Conservation (phyloP, 2,329 filamentous ascomycete genomes). For the Saccharata proteae region DNA sequence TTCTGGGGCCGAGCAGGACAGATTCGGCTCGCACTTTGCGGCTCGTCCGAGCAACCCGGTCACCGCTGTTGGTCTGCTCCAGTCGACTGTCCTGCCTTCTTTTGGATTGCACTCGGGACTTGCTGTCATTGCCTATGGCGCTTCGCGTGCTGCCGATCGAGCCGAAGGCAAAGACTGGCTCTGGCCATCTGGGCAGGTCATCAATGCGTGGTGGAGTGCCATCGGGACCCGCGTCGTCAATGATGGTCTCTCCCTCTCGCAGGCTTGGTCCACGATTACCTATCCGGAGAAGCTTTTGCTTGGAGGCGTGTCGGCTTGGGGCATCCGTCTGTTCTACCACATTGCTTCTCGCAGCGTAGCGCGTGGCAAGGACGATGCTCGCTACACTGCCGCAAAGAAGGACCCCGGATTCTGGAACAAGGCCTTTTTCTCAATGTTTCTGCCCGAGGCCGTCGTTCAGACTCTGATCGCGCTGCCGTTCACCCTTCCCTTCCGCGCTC, state of each 20-base stretch:
- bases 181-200: constrained; percentile 43
- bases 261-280: constrained; percentile 36
- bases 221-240: constrained; percentile 41
- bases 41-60: constrained; percentile 4
- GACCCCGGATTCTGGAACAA: constrained; percentile 45
- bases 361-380: constrained; percentile 43
- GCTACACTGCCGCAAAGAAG: constrained; percentile 42
- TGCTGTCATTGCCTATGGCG: constrained; percentile 39
- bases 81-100: constrained; percentile 42
- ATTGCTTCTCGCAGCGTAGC: constrained; percentile 37
- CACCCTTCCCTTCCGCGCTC: constrained; percentile 42
- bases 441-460: constrained; percentile 47
- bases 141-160: constrained; percentile 40
- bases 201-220: constrained; percentile 50
- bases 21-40: constrained; percentile 6
- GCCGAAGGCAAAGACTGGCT: constrained; percentile 50
- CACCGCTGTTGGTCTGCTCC: constrained; percentile 37
- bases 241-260: constrained; percentile 32
- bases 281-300: constrained; percentile 46
- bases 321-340: constrained; percentile 43
- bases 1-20: constrained; percentile 9
- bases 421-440: constrained; percentile 41
- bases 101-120: constrained; percentile 42
- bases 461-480: constrained; percentile 46
- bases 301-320: constrained; percentile 46